Evolutionary conservation across 352 stramenopile species (phyloP).

Genomic region (Pythium dissimile): DNA sequence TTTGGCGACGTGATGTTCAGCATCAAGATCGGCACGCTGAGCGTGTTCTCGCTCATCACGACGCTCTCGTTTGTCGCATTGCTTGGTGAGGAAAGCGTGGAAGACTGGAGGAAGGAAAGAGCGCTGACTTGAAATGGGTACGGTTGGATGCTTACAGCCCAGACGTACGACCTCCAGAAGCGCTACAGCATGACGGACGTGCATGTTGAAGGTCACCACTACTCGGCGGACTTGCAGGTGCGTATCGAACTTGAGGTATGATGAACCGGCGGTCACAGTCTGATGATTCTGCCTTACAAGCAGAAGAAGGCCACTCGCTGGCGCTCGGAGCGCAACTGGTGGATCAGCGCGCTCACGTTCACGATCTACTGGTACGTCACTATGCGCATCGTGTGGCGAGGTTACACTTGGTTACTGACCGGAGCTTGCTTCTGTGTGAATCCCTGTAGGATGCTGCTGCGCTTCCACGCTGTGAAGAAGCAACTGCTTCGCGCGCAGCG

Average conservation of each 20-base stretch:
- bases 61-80: slow-evolving; percentile 69
- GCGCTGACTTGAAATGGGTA: slow-evolving; percentile 3
- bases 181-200: slow-evolving; percentile 40
- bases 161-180: slow-evolving; percentile 82
- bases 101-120: not conserved
- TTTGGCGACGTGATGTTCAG: slow-evolving; percentile 73
- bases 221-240: slow-evolving; percentile 68
- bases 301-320: slow-evolving; percentile 76
- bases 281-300: not conserved
- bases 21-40: slow-evolving; percentile 68
- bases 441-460: slow-evolving; percentile 69
- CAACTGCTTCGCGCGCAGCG: slow-evolving; percentile 60
- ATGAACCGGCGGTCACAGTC: too few species aligned
- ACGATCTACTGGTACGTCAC: slow-evolving; percentile 74
- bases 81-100: slow-evolving; percentile 5
- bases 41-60: slow-evolving; percentile 75
- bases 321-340: slow-evolving; percentile 80
- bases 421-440: too few species aligned
- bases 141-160: slow-evolving; percentile 24
- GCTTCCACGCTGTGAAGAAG: slow-evolving; percentile 82
- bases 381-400: too few species aligned
- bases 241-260: too few species aligned
- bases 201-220: slow-evolving; percentile 49
- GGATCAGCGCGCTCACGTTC: slow-evolving; percentile 82
- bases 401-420: too few species aligned